Evolutionary conservation across 2,329 filamentous ascomycete species (phyloP), one percentile per base, ranked within the genome.

Genomic region (Reticulascus tulasneorum): DNA sequence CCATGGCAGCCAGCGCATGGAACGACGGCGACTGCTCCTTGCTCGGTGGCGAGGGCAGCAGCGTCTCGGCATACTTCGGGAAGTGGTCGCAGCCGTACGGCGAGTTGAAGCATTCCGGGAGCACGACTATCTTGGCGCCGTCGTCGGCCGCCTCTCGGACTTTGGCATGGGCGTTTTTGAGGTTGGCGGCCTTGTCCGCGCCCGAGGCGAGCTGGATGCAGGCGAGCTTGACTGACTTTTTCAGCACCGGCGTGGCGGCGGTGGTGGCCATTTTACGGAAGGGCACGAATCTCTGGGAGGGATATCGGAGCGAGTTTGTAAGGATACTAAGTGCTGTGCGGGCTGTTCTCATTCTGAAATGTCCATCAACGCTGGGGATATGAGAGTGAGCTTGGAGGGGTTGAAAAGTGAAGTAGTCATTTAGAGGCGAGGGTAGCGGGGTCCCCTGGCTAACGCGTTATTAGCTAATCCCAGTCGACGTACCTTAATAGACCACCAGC

Each of bases 51-150:
- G 80, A 83, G 1, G 88, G 87, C 31, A 68, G 64, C n/a, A 97
- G 80, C 2, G 79, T 83, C 64, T 98, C 93, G 48, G 93, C 90
- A 62, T 97, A 97, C 43, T 82, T 77, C 35, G 90, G 84, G 66
- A 98, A 98, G 71, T 83, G 90, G 55, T 88, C 62, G 48, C 82
- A 89, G 48, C 93, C 93, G 64, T 98, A 98, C 8, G 93, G 93
- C 26, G 86, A 94, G 71, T 98, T 98, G 79, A 98, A 98, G 73
- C 93, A 98, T 69, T 98, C 93, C 23, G 93, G 93, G 13, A 98
- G 77, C 22, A 97, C 88, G 47, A 97, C 82, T 41, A 98, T 80
- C 38, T 85, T 80, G 42, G 91, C 88, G 48, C 91, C 91, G 4
- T 68, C 68, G 18, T 69, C 62, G 17, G 88, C 83, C 6, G 93